Conservation (phyloP, 495 filamentous ascomycete genomes). For the Hypoxylon subgilvum region DNA sequence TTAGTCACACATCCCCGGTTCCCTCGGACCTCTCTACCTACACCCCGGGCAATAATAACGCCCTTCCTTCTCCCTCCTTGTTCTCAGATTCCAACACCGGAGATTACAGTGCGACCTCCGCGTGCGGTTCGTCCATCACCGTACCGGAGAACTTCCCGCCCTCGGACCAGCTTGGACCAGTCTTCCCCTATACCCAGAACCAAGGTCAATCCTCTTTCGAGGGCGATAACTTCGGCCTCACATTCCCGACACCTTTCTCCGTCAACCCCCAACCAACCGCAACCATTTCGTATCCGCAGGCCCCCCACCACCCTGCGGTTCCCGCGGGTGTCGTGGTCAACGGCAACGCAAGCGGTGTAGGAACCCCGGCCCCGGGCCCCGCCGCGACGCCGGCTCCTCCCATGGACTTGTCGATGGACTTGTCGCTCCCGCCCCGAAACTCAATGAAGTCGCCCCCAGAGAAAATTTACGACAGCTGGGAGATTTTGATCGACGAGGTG, state of each 20-base stretch:
- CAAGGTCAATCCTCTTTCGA: too few species aligned
- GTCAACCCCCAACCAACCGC: slow-evolving; percentile 23
- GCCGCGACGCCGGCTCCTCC: slow-evolving; percentile 35
- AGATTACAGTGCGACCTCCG: too few species aligned
- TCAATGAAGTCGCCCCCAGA: slow-evolving; percentile 55
- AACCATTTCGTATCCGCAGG: slow-evolving; percentile 41
- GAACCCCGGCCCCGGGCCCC: slow-evolving; percentile 42
- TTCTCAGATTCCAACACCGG: neutral
- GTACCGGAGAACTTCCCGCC: too few species aligned
- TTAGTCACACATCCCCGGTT: too few species aligned
- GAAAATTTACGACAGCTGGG: slow-evolving; percentile 53
- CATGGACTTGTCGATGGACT: slow-evolving; percentile 33
- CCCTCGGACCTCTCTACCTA: too few species aligned
- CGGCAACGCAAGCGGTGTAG: slow-evolving; percentile 48
- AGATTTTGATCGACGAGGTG: slow-evolving; percentile 51
- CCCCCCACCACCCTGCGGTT: slow-evolving; percentile 41
- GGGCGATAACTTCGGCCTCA: neutral
- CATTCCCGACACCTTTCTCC: slow-evolving; percentile 4
- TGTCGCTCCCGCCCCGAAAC: slow-evolving; percentile 41
- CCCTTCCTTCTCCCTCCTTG: neutral
- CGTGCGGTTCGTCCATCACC: neutral
- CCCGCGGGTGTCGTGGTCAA: slow-evolving; percentile 42
- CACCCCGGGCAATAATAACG: neutral
- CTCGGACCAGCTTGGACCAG: too few species aligned
- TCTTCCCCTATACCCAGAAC: too few species aligned